Percentiles rank a stretch among this genome's conserved stretches.
Evolutionary conservation across 2,329 filamentous ascomycete species (phyloP).

Genomic region (Aureobasidium lini): DNA sequence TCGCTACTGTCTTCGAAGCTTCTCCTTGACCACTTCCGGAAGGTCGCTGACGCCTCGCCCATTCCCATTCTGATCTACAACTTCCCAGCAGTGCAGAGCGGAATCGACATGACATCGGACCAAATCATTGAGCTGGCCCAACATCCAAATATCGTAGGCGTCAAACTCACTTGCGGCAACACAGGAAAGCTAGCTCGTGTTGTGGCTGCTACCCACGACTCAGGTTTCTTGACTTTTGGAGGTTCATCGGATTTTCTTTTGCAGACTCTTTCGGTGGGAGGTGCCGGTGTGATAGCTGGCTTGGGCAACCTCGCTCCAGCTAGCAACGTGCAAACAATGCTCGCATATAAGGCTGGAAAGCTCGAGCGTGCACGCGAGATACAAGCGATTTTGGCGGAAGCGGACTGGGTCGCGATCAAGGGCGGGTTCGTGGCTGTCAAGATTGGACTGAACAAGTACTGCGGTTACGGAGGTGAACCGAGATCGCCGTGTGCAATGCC

Average conservation of each 20-base stretch:
- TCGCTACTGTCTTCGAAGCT: slow-evolving; percentile 21
- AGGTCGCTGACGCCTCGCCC: slow-evolving; percentile 55
- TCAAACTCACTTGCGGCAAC: slow-evolving; percentile 64
- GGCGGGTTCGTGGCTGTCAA: slow-evolving; percentile 64
- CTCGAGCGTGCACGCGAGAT: slow-evolving; percentile 53
- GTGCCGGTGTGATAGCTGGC: slow-evolving; percentile 64
- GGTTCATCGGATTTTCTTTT: slow-evolving; percentile 69
- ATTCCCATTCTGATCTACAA: slow-evolving; percentile 65
- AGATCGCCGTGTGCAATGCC: slow-evolving; percentile 50
- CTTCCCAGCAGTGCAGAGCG: slow-evolving; percentile 57
- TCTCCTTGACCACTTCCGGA: slow-evolving; percentile 27
- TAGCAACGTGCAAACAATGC: slow-evolving; percentile 47
- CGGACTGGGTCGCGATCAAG: slow-evolving; percentile 63
- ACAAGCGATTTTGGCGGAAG: slow-evolving; percentile 58
- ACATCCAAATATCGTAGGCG: slow-evolving; percentile 60
- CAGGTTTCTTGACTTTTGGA: slow-evolving; percentile 59
- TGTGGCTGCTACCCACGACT: slow-evolving; percentile 39
- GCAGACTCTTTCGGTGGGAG: slow-evolving; percentile 62
- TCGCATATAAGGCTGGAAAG: slow-evolving; percentile 53
- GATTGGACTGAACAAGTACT: slow-evolving; percentile 54
- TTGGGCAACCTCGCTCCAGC: slow-evolving; percentile 64
- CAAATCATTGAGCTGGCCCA: slow-evolving; percentile 51
- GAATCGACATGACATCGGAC: slow-evolving; percentile 58
- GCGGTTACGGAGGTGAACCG: slow-evolving; percentile 57
- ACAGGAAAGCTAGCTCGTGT: slow-evolving; percentile 59